phyloP scores from a whole-genome alignment of 768 basidiomycete species.

The Thelephora aurantiotincta region DNA sequence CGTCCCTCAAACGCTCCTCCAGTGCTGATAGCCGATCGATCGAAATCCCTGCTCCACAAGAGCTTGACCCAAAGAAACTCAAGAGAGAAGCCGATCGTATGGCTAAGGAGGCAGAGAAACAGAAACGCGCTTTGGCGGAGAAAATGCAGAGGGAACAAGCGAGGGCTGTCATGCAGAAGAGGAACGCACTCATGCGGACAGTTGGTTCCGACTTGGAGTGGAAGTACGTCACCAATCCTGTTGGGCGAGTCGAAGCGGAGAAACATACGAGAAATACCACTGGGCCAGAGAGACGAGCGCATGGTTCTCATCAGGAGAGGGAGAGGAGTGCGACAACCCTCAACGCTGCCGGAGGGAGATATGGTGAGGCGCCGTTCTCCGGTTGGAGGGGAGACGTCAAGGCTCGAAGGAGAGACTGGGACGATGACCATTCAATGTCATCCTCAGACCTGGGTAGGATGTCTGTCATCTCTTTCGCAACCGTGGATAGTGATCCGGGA shows the following conservation, averaged over 20 bases:
- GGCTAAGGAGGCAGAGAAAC: conserved; percentile 71
- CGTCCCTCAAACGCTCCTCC: conserved; percentile 67
- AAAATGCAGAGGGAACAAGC: conserved; percentile 77
- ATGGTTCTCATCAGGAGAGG: conserved; percentile 20
- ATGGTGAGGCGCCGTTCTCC: conserved; percentile 13
- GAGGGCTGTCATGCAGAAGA: conserved; percentile 85
- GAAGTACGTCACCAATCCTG: conserved; percentile 24
- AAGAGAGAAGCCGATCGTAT: conserved; percentile 75
- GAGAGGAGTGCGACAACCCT: conserved; percentile 29
- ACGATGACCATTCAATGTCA: conserved; percentile 87
- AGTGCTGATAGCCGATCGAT: conserved; percentile 57
- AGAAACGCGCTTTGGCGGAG: conserved; percentile 62
- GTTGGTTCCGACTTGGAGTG: conserved; percentile 48
- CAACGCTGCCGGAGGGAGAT: conserved; percentile 50
- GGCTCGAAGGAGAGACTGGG: conserved; percentile 69
- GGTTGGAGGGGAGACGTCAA: conserved; percentile 45
- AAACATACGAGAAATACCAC: conserved; percentile 38
- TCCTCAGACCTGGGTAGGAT: conserved; percentile 71
- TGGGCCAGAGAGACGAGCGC: conserved; percentile 51
- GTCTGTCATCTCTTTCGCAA: conserved; percentile 70
- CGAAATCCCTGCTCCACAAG: conserved; percentile 17
- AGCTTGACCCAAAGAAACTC: conserved; percentile 51
- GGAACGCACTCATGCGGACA: conserved; percentile 53
- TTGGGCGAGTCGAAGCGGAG: conserved; percentile 12
- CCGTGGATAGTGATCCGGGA: conserved; percentile 80